Evolutionary conservation across 441 rosid genomes (phyloP), one percentile per base, ranked within the genome.

Genomic region (Codiaeum variegatum): DNA sequence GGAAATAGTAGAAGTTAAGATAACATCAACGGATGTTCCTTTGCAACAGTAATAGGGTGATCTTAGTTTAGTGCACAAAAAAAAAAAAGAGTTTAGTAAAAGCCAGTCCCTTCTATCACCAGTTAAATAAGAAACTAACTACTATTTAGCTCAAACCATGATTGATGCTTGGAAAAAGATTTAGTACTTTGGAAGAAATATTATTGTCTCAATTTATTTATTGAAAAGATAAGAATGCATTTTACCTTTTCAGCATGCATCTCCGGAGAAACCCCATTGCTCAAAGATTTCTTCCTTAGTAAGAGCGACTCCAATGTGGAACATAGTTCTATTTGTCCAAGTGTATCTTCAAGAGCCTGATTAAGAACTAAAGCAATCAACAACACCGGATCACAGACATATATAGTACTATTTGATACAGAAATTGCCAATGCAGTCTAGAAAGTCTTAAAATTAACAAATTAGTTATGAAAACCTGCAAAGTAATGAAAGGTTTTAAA

Each of bases 291-390:
- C 83, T 91, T 92, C 90, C 78, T 88, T 49, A 90, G 72, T 46
- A 95, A 83, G 51, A 95, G 87, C 68, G 80, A 78, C 81, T 92
- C 97, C 83, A 91, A 77, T 69, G 82, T 81, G 51, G 89, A 84
- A 65, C 81, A 90, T 19, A 88, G 78, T 77, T 84, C 88, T 78
- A 91, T 82, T 78, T 85, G 87, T 74, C 78, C 85, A 73, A 80
- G 83, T 66, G 83, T 86, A 80, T 88, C 98, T 66, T 85, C 85
- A 69, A 88, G 76, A 86, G 82, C 90, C 98, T 92, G 83, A 75
- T 66, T 62, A 44, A 68, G 63, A 73, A 70, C 67, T 47, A 67
- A 71, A 72, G 56, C 73, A 42, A 58, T 78, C 54, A 47, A 51
- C 36, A 73, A 61, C 75, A 69, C 21, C 44, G 65, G 63, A 59